Evolutionary conservation across 805 yeast genomes (phyloP).

Genomic region (Maudiozyma bulderi): DNA sequence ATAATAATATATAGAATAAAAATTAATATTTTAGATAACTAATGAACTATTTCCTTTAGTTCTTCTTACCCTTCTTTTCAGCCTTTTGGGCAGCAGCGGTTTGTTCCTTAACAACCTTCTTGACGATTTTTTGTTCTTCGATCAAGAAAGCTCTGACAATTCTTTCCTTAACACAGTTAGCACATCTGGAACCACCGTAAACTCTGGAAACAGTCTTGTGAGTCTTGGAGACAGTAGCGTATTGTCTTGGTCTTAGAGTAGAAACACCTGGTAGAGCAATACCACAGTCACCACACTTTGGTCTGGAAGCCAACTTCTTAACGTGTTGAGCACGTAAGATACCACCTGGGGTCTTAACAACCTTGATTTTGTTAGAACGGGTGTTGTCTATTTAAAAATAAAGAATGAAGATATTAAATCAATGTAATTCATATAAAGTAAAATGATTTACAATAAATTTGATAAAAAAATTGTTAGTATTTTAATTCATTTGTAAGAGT

Average conservation of each 20-base stretch:
- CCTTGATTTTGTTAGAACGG: constrained; percentile 98
- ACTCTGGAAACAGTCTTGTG: constrained; percentile 98
- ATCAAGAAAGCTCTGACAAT: constrained; percentile 98
- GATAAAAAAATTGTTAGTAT: neutral
- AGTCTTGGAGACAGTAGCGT: constrained; percentile 89
- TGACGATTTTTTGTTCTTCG: constrained; percentile 99
- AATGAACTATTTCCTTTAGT: constrained; percentile 6
- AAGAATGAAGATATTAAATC: neutral
- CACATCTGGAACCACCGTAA: constrained; percentile 98
- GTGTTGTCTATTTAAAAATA: constrained; percentile 69
- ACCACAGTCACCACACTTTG: constrained; percentile 86
- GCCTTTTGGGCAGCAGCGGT: constrained; percentile 75
- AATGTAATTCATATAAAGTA: no score
- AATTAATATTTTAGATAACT: constrained; percentile 1
- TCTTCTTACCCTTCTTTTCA: constrained; percentile 31
- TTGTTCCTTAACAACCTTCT: constrained; percentile 96
- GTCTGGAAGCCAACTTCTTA: constrained; percentile 81
- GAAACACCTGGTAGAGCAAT: constrained; percentile 76
- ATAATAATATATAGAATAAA: neutral
- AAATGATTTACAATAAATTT: neutral
- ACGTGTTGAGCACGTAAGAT: constrained; percentile 94
- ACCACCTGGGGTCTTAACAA: constrained; percentile 99
- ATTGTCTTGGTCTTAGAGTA: constrained; percentile 95
- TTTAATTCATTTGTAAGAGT: no score
- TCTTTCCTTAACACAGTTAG: constrained; percentile 98